Evolutionary conservation across 2,329 filamentous ascomycete genomes (phyloP).

Genomic region (Tolypocladium tropicale): DNA sequence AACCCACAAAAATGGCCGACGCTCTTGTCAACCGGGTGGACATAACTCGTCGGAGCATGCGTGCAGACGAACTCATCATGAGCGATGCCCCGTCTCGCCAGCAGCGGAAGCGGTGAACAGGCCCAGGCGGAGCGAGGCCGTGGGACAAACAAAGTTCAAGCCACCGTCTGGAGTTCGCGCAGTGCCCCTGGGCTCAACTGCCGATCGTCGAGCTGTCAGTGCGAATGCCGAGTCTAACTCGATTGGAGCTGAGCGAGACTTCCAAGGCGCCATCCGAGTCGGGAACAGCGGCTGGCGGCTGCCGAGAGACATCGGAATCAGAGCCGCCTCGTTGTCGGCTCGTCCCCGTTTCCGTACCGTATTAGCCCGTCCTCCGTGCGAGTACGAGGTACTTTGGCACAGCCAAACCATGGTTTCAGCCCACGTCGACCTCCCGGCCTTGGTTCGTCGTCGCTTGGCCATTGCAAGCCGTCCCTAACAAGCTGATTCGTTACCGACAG

Average conservation of each 20-base stretch:
- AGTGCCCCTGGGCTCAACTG: neutral
- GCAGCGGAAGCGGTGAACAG: neutral
- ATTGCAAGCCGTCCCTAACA: too few relatives aligned
- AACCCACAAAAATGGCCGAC: neutral
- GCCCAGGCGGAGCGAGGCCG: neutral
- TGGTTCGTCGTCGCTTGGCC: too few relatives aligned
- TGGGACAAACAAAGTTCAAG: neutral
- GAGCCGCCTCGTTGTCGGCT: neutral
- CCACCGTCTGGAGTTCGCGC: neutral
- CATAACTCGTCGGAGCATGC: too few relatives aligned
- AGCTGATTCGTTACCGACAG: slow-evolving; percentile 1
- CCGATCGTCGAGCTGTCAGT: neutral
- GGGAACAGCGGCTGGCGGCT: neutral
- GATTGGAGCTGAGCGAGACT: neutral
- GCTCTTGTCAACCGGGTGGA: neutral
- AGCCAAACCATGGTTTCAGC: neutral
- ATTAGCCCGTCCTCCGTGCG: neutral
- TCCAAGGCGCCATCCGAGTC: neutral
- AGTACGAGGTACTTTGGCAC: too few relatives aligned
- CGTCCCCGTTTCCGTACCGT: neutral
- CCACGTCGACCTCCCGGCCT: neutral
- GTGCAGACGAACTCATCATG: neutral
- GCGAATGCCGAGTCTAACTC: slow-evolving; percentile 1
- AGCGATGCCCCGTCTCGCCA: neutral
- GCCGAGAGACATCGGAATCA: neutral